Conservation (phyloP, 164 flowering plant genomes). For the Annona squamosa region DNA sequence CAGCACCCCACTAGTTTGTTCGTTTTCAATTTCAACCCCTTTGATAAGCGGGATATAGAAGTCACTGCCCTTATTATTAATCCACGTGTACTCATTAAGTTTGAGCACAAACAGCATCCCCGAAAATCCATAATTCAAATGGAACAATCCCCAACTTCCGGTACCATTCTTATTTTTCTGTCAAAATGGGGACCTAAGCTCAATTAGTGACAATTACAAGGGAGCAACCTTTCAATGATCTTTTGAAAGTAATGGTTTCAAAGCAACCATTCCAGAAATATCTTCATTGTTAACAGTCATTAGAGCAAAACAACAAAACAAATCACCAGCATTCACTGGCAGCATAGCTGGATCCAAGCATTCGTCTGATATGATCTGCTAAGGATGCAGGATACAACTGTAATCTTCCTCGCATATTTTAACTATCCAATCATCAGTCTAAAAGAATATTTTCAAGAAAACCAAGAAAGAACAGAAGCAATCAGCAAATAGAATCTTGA, state of each 20-base stretch:
- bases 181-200: slow-evolving; percentile 15
- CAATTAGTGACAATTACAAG: not conserved
- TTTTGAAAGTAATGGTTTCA: not conserved
- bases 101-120: slow-evolving; percentile 90
- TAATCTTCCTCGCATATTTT: not conserved
- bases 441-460: not conserved
- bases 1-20: not conserved
- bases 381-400: not conserved
- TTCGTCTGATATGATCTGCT: not conserved
- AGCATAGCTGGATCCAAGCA: not conserved
- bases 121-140: slow-evolving; percentile 44
- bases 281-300: not conserved
- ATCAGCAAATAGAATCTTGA: not conserved
- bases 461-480: not conserved
- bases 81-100: slow-evolving; percentile 62
- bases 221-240: not conserved
- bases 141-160: slow-evolving; percentile 54
- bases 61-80: slow-evolving; percentile 60
- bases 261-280: not conserved
- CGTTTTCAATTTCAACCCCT: slow-evolving; percentile 16
- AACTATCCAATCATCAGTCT: not conserved
- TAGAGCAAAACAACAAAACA: not conserved
- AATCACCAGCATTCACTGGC: not conserved
- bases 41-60: slow-evolving; percentile 66
- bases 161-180: slow-evolving; percentile 59